A percentile compares a stretch with the other conserved stretches of the same genome.
phyloP scores from a whole-genome alignment of 345 rosid genomes.

The Diplotaxis tenuifolia region DNA sequence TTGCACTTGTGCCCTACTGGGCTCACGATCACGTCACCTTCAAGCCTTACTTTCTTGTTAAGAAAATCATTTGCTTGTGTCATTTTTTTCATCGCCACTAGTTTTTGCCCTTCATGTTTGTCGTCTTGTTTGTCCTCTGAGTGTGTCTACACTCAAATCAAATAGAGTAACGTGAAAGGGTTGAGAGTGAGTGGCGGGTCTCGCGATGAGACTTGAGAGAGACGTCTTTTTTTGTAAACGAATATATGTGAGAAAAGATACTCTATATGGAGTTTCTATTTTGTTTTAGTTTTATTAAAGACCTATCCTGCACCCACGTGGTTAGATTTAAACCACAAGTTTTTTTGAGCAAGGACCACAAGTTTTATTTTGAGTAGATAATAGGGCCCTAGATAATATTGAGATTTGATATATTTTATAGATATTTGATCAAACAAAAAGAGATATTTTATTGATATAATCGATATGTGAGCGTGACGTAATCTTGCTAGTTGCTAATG shows the following conservation, averaged over 20 bases:
- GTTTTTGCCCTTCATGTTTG: background rate
- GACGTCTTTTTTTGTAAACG: background rate
- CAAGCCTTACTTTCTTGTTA: background rate
- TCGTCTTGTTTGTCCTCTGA: no score
- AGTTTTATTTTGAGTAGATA: background rate
- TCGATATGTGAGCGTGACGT: background rate
- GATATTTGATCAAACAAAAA: background rate
- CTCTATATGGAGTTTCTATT: background rate
- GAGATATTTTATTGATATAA: background rate
- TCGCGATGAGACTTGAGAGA: background rate
- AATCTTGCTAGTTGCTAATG: background rate
- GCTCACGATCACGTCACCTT: constrained; percentile 4
- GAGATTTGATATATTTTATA: background rate
- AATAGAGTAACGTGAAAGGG: background rate
- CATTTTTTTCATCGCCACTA: background rate
- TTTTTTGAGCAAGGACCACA: background rate
- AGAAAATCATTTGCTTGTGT: background rate
- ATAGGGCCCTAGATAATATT: no score
- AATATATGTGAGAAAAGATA: background rate
- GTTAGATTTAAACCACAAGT: background rate
- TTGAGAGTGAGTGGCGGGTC: background rate
- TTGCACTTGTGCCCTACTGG: background rate
- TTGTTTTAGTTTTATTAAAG: background rate
- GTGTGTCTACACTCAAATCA: background rate
- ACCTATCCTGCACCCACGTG: background rate